Evolutionary conservation across 495 filamentous ascomycete species (phyloP).

Genomic region (Aspergillus indologenus): DNA sequence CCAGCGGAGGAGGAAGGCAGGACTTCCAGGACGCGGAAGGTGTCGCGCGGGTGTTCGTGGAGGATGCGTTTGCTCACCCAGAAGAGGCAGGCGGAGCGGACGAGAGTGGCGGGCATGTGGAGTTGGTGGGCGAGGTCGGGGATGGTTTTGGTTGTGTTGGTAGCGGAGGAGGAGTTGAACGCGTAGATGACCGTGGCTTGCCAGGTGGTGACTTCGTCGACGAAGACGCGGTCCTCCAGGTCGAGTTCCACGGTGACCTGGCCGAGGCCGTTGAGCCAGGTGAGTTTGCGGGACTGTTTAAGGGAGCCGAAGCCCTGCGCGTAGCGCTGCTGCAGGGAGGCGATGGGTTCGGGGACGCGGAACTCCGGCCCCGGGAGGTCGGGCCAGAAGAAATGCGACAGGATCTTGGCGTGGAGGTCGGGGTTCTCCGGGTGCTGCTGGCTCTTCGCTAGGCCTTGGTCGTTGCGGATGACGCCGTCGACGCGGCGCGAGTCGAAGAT

Average conservation of each 20-base stretch:
- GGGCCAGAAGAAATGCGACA: slow-evolving; percentile 95
- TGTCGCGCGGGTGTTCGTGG: slow-evolving; percentile 49
- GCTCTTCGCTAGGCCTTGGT: slow-evolving; percentile 32
- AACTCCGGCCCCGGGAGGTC: slow-evolving; percentile 75
- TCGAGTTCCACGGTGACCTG: slow-evolving; percentile 79
- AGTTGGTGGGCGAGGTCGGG: slow-evolving; percentile 61
- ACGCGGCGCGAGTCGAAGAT: slow-evolving; percentile 80
- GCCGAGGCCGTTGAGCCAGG: slow-evolving; percentile 80
- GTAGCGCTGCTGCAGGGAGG: slow-evolving; percentile 64
- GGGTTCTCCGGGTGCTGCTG: slow-evolving; percentile 22
- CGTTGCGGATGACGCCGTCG: slow-evolving; percentile 59
- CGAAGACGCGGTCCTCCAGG: slow-evolving; percentile 73
- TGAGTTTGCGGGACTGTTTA: slow-evolving; percentile 79
- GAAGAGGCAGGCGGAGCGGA: slow-evolving; percentile 75
- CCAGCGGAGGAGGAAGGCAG: slow-evolving; percentile 42
- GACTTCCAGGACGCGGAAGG: slow-evolving; percentile 62
- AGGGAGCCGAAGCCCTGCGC: slow-evolving; percentile 71
- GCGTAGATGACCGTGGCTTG: slow-evolving; percentile 88
- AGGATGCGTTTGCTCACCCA: slow-evolving; percentile 83
- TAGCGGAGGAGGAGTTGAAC: slow-evolving; percentile 56
- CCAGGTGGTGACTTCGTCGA: slow-evolving; percentile 74
- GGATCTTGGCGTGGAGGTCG: slow-evolving; percentile 74
- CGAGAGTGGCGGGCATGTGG: slow-evolving; percentile 72
- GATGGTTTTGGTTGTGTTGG: slow-evolving; percentile 51
- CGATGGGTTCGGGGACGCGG: slow-evolving; percentile 61